Evolutionary conservation across 1,284 basidiomycete species (phyloP).

Genomic region (Ceratobasidium sp.): DNA sequence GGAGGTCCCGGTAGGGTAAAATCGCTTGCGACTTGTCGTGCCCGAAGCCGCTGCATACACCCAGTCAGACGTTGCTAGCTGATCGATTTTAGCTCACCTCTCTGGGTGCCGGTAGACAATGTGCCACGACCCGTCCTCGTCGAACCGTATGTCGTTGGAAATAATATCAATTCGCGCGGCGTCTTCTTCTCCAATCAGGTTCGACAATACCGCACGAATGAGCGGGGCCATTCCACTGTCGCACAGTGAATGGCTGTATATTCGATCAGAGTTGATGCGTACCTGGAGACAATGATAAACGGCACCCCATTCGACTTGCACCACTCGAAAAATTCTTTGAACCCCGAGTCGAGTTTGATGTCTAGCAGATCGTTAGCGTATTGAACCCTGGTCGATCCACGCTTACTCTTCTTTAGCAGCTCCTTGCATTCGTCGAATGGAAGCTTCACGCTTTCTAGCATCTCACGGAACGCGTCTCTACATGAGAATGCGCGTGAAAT

Average conservation of each 20-base stretch:
- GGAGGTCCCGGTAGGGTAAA: constrained; percentile 77
- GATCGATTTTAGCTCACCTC: constrained; percentile 56
- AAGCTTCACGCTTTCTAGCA: constrained; percentile 75
- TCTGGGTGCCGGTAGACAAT: constrained; percentile 89
- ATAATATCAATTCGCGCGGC: constrained; percentile 85
- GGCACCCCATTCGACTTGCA: constrained; percentile 80
- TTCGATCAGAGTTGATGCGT: constrained; percentile 41
- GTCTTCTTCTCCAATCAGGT: constrained; percentile 74
- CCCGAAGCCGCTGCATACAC: constrained; percentile 69
- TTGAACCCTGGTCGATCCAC: constrained; percentile 36
- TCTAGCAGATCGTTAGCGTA: constrained; percentile 54
- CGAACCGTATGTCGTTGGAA: constrained; percentile 80
- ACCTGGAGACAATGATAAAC: constrained; percentile 92
- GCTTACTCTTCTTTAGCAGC: constrained; percentile 64
- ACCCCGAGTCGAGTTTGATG: constrained; percentile 85
- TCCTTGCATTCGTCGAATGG: constrained; percentile 83
- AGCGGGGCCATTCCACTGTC: constrained; percentile 87
- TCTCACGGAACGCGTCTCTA: constrained; percentile 80
- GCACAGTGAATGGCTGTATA: not conserved
- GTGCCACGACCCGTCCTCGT: constrained; percentile 76
- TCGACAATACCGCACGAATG: constrained; percentile 85
- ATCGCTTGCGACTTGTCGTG: constrained; percentile 95
- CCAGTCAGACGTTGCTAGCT: not conserved
- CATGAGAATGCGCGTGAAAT: not conserved
- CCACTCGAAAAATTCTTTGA: constrained; percentile 84